Evolutionary conservation across 768 basidiomycete species (phyloP), one percentile per base, ranked within the genome.

Genomic region (Hygrophoropsis aurantiaca): DNA sequence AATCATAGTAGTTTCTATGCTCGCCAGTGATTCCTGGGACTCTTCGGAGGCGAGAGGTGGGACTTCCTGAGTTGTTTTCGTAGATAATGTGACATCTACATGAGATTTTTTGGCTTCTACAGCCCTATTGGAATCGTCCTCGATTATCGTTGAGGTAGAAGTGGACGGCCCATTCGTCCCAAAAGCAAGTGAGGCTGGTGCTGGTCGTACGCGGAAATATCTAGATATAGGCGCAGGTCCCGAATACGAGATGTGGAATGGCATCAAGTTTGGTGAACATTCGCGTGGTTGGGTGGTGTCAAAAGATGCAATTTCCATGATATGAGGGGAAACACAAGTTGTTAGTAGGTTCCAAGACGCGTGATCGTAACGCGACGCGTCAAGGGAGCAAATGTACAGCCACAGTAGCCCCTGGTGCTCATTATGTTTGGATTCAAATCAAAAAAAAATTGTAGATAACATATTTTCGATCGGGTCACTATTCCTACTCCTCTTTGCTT

Each of bases 221-320:
- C 84, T 84, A 3, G 84, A 85, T 15, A 92, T 70, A 5, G 84
- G 81, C 1, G 90, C 89, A 16, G 76, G 74, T 0, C 90, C 90
- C 9, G 75, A 71, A 63, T 90, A 81, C 11, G 74, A 66, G 39
- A 92, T 82, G 55, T 85, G 81, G 52, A 94, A 93, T 4, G 90
- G 90, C 87, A 94, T 90, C 24, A 94, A 74, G 58, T 83, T 75
- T 1, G 87, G 88, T 2, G 67, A 70, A 39, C 78, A 81, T 60
- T 53, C 47, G n/a, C 68, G 60, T 9, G 78, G 54, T 52, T 50
- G 11, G 4, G 40, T 49, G 3, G 21, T n/a, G 15, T 2, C 42
- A 30, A 30, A 30, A 20, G 55, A 42, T n/a, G 33, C 46, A 27
- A 67, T 58, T 50, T 67, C 58, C 46, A 47, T 46, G 39, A 15